Evolutionary conservation across 768 basidiomycete species (phyloP).

Genomic region (Pulveroboletus ravenelii): DNA sequence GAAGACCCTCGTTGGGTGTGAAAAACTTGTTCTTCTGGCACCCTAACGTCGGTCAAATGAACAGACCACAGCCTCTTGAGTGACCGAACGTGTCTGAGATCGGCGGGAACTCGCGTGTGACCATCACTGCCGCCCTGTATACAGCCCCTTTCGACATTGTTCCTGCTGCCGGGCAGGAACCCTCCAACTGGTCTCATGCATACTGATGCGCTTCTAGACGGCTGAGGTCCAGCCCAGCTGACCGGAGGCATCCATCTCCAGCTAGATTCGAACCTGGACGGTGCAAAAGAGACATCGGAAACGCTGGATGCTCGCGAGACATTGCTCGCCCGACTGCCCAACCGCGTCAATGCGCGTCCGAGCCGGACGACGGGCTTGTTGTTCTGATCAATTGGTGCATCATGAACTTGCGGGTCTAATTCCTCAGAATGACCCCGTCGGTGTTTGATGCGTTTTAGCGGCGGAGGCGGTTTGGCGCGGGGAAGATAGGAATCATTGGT

Average conservation of each 20-base stretch:
- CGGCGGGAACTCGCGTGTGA: neutral
- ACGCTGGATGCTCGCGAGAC: neutral
- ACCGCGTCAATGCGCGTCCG: neutral
- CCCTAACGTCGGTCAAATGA: neutral
- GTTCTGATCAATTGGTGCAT: neutral
- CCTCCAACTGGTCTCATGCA: neutral
- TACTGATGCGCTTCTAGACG: neutral
- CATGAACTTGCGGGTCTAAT: neutral
- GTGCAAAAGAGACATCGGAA: neutral
- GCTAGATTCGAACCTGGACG: neutral
- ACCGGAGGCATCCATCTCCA: conserved; percentile 23
- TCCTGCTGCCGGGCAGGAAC: neutral
- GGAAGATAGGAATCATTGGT: conserved; percentile 19
- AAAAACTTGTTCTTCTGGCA: neutral
- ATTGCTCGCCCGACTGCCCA: neutral
- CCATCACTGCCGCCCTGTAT: neutral
- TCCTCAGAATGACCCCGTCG: conserved; percentile 5
- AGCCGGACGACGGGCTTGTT: neutral
- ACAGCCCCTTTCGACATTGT: neutral
- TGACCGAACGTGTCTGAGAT: neutral
- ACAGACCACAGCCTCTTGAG: neutral
- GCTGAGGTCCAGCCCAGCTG: conserved; percentile 24
- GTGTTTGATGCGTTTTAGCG: conserved; percentile 11
- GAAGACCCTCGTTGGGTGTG: neutral
- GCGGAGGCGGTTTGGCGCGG: conserved; percentile 16